Percentiles rank a stretch among this genome's conserved stretches.
phyloP scores from a whole-genome alignment of 75 land plant genomes.

The Sequoia sempervirens region DNA sequence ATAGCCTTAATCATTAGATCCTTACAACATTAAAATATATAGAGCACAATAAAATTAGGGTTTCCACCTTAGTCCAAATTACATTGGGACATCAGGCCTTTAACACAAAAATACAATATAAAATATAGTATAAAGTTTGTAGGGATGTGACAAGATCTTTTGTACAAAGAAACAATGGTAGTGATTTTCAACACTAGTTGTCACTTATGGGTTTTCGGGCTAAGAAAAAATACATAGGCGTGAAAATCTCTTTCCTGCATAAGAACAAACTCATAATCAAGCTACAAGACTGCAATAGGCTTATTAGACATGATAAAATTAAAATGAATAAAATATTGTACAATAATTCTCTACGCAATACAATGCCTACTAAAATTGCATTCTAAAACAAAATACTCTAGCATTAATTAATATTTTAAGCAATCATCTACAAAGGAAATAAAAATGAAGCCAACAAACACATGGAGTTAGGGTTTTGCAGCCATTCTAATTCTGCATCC shows the following conservation, averaged over 20 bases:
- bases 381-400: neutral
- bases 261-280: neutral
- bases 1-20: too few species aligned
- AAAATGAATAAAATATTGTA: neutral
- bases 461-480: neutral
- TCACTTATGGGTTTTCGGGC: conserved; percentile 60
- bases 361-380: neutral
- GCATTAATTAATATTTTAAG: neutral
- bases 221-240: conserved; percentile 94
- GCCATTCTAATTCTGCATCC: neutral
- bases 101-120: too few species aligned
- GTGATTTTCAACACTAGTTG: neutral
- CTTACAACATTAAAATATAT: too few species aligned
- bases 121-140: too few species aligned
- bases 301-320: neutral
- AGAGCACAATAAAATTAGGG: too few species aligned
- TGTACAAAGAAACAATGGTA: neutral
- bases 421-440: neutral
- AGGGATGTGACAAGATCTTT: too few species aligned
- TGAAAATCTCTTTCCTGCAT: conserved; percentile 90
- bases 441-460: neutral
- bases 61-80: too few species aligned
- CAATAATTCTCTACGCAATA: neutral
- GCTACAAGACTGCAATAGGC: neutral
- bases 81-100: too few species aligned